Conservation (phyloP, 2,329 filamentous ascomycete genomes). For the Hypoxylon sp. region DNA sequence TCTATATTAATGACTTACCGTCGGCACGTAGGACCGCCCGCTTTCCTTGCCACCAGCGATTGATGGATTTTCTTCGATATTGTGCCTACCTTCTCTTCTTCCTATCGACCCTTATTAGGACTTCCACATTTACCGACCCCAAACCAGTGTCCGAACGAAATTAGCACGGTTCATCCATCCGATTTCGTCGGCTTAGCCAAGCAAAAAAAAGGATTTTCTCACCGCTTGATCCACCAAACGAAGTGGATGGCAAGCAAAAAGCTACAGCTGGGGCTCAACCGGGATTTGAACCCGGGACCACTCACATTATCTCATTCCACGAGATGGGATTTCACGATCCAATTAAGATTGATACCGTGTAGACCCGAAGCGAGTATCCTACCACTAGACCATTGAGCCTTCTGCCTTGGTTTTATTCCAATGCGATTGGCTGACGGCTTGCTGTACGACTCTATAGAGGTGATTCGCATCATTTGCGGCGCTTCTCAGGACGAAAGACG, state of each 20-base stretch:
- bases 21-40: too few relatives aligned
- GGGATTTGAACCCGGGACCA: constrained; percentile 27
- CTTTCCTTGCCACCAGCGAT: background rate
- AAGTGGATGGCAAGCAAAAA: constrained; percentile 7
- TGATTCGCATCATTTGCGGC: background rate
- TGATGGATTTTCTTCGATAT: background rate
- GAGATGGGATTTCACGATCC: constrained; percentile 10
- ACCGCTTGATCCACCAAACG: constrained; percentile 8
- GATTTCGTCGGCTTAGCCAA: background rate
- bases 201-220: constrained; percentile 16
- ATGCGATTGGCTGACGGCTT: background rate
- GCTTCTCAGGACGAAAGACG: background rate
- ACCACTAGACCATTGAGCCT: constrained; percentile 26
- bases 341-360: background rate
- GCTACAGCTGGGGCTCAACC: constrained; percentile 11
- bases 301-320: constrained; percentile 14
- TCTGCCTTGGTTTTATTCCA: background rate
- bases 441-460: background rate
- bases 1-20: background rate
- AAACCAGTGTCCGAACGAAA: background rate
- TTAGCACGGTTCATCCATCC: background rate
- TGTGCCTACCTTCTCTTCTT: background rate
- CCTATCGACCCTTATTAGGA: background rate
- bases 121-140: background rate
- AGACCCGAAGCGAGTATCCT: constrained; percentile 19